phyloP scores from a whole-genome alignment of 495 filamentous ascomycete genomes.

The Platismatia glauca region DNA sequence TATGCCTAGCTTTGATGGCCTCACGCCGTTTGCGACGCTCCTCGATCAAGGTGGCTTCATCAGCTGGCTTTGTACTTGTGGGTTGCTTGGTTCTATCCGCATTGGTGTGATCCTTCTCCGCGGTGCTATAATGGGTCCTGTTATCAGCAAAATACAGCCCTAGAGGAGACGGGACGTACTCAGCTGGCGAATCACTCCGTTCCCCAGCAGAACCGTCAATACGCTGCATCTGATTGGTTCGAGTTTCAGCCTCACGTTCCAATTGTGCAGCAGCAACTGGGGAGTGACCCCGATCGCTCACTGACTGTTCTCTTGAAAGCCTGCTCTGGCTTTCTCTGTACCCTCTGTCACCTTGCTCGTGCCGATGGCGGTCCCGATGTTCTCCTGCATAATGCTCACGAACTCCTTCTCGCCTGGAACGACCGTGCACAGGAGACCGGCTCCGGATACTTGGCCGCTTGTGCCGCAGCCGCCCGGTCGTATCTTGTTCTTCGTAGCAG shows the following conservation, averaged over 20 bases:
- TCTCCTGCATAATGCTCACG: not conserved
- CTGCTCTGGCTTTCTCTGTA: conserved; percentile 26
- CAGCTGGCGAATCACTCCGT: conserved; percentile 26
- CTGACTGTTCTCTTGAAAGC: conserved; percentile 50
- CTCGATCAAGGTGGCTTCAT: conserved; percentile 75
- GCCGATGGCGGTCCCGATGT: conserved; percentile 1
- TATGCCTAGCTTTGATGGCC: conserved; percentile 78
- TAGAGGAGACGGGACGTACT: conserved; percentile 33
- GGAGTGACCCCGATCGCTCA: conserved; percentile 56
- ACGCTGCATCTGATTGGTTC: conserved; percentile 51
- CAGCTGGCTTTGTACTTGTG: conserved; percentile 40
- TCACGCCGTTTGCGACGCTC: conserved; percentile 80
- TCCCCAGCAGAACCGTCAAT: conserved; percentile 20
- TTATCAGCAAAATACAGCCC: not conserved
- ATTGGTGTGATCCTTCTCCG: conserved; percentile 10
- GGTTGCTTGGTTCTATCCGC: conserved; percentile 30
- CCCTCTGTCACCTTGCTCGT: conserved; percentile 7
- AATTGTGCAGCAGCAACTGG: conserved; percentile 45
- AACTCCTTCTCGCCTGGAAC: not conserved
- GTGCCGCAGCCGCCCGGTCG: conserved; percentile 28
- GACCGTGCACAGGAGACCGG: conserved; percentile 43
- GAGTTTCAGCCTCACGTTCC: conserved; percentile 59
- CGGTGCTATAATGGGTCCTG: conserved; percentile 18
- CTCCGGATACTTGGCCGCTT: conserved; percentile 62
- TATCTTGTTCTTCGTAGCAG: conserved; percentile 46